These are phyloP conservation scores for Dioscorea cayenensis DNA, from an alignment of 116 monocot genomes.

Conservation along the genomic window DNA sequence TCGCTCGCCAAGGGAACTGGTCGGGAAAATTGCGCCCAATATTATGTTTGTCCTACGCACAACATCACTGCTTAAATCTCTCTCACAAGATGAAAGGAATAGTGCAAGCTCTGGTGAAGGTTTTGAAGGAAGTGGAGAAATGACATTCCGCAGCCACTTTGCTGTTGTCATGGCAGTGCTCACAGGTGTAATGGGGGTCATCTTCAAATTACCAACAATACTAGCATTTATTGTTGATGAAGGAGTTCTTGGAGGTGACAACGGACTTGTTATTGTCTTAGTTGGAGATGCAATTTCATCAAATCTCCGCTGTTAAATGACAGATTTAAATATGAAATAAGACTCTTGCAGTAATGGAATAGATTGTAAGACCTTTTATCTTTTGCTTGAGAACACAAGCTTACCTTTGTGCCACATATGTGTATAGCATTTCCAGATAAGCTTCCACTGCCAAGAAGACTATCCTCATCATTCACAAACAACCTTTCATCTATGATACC, in stretches of 20 bases:
- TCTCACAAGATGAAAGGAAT: conserved; percentile 66
- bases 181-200: conserved; percentile 61
- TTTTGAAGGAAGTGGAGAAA: conserved; percentile 66
- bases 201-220: conserved; percentile 26
- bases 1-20: conserved; percentile 45
- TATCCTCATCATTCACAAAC: conserved; percentile 59
- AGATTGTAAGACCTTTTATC: neutral
- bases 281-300: conserved; percentile 56
- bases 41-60: conserved; percentile 56
- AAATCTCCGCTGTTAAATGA: conserved; percentile 40
- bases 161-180: conserved; percentile 94
- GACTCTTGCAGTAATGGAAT: neutral
- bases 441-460: conserved; percentile 43
- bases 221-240: conserved; percentile 42
- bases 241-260: conserved; percentile 47
- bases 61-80: conserved; percentile 44
- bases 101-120: conserved; percentile 63
- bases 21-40: conserved; percentile 86
- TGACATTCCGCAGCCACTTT: conserved; percentile 88
- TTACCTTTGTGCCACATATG: conserved; percentile 50
- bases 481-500: conserved; percentile 74
- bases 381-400: neutral
- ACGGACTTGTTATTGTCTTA: conserved; percentile 49
- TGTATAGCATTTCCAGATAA: conserved; percentile 42
- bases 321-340: neutral